Conservation (phyloP, 2,329 filamentous ascomycete genomes). For the Cladosporium oxysporum region DNA sequence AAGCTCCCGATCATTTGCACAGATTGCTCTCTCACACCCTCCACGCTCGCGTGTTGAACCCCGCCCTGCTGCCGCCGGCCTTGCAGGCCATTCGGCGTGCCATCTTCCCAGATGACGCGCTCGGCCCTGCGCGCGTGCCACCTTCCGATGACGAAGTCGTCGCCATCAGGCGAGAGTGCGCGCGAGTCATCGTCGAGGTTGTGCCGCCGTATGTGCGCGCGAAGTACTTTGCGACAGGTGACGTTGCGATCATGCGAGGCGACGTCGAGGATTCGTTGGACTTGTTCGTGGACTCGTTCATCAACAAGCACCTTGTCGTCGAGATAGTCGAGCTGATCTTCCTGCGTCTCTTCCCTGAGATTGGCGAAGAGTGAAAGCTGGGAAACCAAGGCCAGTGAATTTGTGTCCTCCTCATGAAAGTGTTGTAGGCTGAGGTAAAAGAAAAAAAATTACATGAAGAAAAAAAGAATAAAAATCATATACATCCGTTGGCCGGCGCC, state of each 20-base stretch:
- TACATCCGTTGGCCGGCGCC: not conserved
- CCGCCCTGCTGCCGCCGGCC: slow-evolving; percentile 46
- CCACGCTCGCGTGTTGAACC: slow-evolving; percentile 22
- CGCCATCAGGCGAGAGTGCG: slow-evolving; percentile 67
- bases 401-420: too few relatives aligned
- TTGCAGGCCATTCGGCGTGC: slow-evolving; percentile 72
- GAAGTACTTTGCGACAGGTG: slow-evolving; percentile 44
- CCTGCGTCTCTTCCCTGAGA: slow-evolving; percentile 80
- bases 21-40: slow-evolving; percentile 20
- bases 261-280: slow-evolving; percentile 59
- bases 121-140: slow-evolving; percentile 63
- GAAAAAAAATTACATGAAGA: not conserved
- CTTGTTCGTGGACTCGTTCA: slow-evolving; percentile 79
- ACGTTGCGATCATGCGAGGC: slow-evolving; percentile 39
- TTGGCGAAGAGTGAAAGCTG: slow-evolving; percentile 55
- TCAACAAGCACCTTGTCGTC: slow-evolving; percentile 91
- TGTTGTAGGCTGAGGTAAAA: not conserved
- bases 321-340: slow-evolving; percentile 77
- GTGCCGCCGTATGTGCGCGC: slow-evolving; percentile 50
- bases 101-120: slow-evolving; percentile 83
- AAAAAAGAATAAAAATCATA: not conserved
- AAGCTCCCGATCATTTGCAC: not conserved
- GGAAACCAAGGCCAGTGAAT: too few relatives aligned
- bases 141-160: slow-evolving; percentile 62
- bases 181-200: slow-evolving; percentile 55